Conservation (phyloP, 176 grass and related monocot species). For the Saccharum spontaneum region DNA sequence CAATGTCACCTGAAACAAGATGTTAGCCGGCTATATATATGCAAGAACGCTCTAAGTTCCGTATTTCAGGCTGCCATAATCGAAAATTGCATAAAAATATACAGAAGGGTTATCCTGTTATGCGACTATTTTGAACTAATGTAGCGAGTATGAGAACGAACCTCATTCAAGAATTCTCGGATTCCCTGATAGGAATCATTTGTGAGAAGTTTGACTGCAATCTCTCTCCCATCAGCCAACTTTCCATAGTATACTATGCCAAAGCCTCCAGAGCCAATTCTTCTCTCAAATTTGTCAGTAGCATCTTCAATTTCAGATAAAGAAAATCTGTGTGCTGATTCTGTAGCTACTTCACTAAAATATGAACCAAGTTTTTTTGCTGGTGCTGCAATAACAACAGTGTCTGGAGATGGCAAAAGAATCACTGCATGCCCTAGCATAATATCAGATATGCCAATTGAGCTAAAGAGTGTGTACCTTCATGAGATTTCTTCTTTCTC, state of each 20-base stretch:
- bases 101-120: not conserved
- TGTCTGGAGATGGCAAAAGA: slow-evolving; percentile 51
- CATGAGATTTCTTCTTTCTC: slow-evolving; percentile 53
- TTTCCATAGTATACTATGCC: slow-evolving; percentile 97
- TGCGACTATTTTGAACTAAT: not conserved
- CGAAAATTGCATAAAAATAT: not conserved
- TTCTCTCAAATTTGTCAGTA: slow-evolving; percentile 72
- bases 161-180: slow-evolving; percentile 90
- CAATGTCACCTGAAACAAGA: slow-evolving; percentile 78
- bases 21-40: not conserved
- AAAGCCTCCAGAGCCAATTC: slow-evolving; percentile 91
- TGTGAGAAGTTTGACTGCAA: slow-evolving; percentile 88
- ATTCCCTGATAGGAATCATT: slow-evolving; percentile 97
- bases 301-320: slow-evolving; percentile 95
- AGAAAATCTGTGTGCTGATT: slow-evolving; percentile 76
- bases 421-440: slow-evolving; percentile 32
- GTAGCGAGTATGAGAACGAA: slow-evolving; percentile 13
- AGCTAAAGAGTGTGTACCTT: slow-evolving; percentile 50
- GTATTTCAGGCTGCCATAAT: not conserved
- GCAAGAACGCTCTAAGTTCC: slow-evolving; percentile 7
- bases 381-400: slow-evolving; percentile 40
- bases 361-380: slow-evolving; percentile 75
- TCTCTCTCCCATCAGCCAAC: slow-evolving; percentile 84
- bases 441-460: slow-evolving; percentile 20
- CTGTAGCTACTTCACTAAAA: slow-evolving; percentile 84